Evolutionary conservation across 306 rosid species (phyloP).

Genomic region (Lathyrus oleraceus): DNA sequence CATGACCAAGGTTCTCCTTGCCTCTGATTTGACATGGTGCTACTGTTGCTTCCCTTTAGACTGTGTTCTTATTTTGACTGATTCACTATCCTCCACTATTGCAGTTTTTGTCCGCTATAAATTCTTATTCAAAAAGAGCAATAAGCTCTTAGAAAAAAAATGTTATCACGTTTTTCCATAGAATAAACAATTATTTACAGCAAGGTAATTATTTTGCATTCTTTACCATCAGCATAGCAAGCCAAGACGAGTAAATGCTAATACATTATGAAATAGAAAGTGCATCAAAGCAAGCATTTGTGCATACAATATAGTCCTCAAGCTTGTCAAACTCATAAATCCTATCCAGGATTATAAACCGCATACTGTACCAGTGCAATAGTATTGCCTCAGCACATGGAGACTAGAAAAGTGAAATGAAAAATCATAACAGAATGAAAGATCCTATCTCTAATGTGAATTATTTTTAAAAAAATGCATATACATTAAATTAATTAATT

Average conservation of each 20-base stretch:
- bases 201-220: background rate
- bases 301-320: background rate
- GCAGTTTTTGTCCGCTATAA: background rate
- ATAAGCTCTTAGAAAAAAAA: background rate
- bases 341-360: background rate
- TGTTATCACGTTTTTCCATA: background rate
- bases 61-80: background rate
- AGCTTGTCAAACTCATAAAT: background rate
- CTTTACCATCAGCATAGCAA: background rate
- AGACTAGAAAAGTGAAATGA: background rate
- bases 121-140: background rate
- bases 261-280: background rate
- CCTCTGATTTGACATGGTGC: background rate
- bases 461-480: background rate
- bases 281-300: background rate
- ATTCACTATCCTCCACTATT: background rate
- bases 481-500: background rate
- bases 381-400: background rate
- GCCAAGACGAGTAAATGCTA: background rate
- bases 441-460: background rate
- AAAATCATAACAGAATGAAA: background rate
- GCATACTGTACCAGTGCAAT: background rate
- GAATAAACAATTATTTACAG: conserved; percentile 1
- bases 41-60: background rate
- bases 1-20: background rate